A percentile compares a stretch with the other conserved stretches of the same genome.
Conservation (phyloP, 208 protist species). For the Leishmania tarentolae region DNA sequence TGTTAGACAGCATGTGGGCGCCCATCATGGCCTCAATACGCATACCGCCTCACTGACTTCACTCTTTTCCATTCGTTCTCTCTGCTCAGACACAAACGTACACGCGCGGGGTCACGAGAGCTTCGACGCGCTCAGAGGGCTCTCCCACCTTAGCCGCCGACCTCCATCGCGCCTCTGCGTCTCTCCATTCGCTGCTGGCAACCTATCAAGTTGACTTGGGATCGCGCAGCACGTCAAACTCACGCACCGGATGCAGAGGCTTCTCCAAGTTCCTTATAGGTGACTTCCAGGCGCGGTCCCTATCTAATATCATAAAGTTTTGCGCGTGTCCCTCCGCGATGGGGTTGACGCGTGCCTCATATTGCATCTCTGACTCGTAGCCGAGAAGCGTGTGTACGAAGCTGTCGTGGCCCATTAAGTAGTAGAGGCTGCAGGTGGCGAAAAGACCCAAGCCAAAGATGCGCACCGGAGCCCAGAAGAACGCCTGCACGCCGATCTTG, state of each 20-base stretch:
- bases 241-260: slow-evolving; percentile 63
- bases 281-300: slow-evolving; percentile 69
- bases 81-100: not conserved
- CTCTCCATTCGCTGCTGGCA: not conserved
- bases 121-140: not conserved
- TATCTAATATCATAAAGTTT: slow-evolving; percentile 55
- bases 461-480: slow-evolving; percentile 76
- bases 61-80: not conserved
- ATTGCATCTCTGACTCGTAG: slow-evolving; percentile 92
- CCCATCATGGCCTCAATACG: not conserved
- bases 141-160: not conserved
- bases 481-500: slow-evolving; percentile 53
- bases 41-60: not conserved
- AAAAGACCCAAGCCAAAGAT: slow-evolving; percentile 72
- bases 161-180: not conserved
- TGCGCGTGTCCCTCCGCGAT: slow-evolving; percentile 18
- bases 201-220: slow-evolving; percentile 54
- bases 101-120: not conserved
- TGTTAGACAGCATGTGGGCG: not conserved
- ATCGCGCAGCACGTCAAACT: slow-evolving; percentile 84
- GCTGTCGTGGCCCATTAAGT: slow-evolving; percentile 73
- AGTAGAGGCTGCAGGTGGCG: slow-evolving; percentile 58
- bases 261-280: slow-evolving; percentile 77
- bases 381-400: slow-evolving; percentile 86
- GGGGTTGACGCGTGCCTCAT: slow-evolving; percentile 85